Evolutionary conservation across 768 basidiomycete genomes (phyloP).

Genomic region (Dioszegia hungarica): DNA sequence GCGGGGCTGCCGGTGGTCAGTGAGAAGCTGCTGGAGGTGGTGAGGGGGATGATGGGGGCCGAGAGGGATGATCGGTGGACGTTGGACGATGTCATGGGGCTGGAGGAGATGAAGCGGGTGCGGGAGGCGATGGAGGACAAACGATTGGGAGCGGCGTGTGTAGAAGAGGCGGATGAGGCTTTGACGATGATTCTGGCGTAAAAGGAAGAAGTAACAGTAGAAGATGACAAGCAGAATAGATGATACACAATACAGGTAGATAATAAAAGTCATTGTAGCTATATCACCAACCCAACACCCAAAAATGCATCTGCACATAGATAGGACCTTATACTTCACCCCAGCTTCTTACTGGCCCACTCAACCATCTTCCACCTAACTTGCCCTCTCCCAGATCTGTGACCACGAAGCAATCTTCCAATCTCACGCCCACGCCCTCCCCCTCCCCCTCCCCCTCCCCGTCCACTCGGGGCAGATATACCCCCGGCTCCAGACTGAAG

Average conservation of each 20-base stretch:
- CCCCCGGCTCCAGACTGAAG: slow-evolving; percentile 74
- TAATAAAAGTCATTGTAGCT: background rate
- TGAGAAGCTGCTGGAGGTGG: slow-evolving; percentile 14
- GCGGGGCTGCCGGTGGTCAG: slow-evolving; percentile 19
- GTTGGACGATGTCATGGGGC: slow-evolving; percentile 16
- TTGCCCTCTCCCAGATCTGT: slow-evolving; percentile 19
- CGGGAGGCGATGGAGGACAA: background rate
- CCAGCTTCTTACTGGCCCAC: slow-evolving; percentile 30
- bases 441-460: slow-evolving; percentile 58
- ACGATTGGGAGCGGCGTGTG: background rate
- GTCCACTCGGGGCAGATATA: slow-evolving; percentile 50
- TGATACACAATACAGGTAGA: background rate
- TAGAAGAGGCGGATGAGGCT: background rate
- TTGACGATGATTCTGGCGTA: slow-evolving; percentile 16
- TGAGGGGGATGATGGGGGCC: slow-evolving; percentile 38
- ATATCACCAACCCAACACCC: background rate
- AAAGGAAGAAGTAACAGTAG: slow-evolving; percentile 1
- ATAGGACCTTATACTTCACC: slow-evolving; percentile 25
- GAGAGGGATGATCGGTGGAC: slow-evolving; percentile 15
- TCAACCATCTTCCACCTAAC: slow-evolving; percentile 38
- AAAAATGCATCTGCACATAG: background rate
- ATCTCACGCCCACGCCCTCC: slow-evolving; percentile 61
- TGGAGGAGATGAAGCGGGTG: slow-evolving; percentile 13
- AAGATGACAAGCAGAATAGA: background rate
- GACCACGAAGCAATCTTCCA: slow-evolving; percentile 65